phyloP scores from a whole-genome alignment of 2,329 filamentous ascomycete genomes.

The Paracamarosporium sp. region DNA sequence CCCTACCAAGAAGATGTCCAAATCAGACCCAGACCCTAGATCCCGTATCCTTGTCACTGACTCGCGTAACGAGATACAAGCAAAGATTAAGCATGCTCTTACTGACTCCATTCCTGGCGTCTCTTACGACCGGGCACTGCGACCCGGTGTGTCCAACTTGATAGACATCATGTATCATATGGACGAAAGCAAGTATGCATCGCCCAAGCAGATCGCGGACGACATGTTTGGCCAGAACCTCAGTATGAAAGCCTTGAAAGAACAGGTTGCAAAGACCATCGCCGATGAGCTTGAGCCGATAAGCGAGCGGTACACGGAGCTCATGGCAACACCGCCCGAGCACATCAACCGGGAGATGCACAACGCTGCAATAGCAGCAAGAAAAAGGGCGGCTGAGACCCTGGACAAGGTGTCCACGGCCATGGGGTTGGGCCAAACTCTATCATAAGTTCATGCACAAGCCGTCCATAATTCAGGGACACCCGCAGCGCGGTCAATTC shows the following conservation, averaged over 20 bases:
- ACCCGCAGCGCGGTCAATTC: no score
- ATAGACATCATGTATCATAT: slow-evolving; percentile 80
- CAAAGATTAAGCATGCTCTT: slow-evolving; percentile 74
- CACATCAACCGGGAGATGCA: background rate
- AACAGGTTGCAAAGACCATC: slow-evolving; percentile 66
- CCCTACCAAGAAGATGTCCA: slow-evolving; percentile 90
- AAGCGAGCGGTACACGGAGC: slow-evolving; percentile 61
- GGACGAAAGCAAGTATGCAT: slow-evolving; percentile 50
- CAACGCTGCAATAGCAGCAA: background rate
- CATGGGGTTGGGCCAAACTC: background rate
- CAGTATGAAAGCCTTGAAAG: slow-evolving; percentile 68
- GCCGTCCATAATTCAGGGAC: no score
- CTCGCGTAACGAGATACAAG: slow-evolving; percentile 64
- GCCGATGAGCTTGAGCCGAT: slow-evolving; percentile 61
- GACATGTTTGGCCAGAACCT: slow-evolving; percentile 48
- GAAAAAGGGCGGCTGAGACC: background rate
- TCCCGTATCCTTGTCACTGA: slow-evolving; percentile 88
- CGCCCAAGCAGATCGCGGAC: slow-evolving; percentile 54
- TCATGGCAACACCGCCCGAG: slow-evolving; percentile 47
- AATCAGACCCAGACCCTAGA: slow-evolving; percentile 74
- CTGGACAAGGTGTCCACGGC: background rate
- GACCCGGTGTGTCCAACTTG: slow-evolving; percentile 89
- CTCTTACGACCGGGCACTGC: slow-evolving; percentile 70
- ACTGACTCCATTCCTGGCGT: slow-evolving; percentile 77
- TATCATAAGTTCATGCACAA: no score